Base-by-base conservation (phyloP, 1,284 basidiomycete species). In the Porogramme epimiltina region DNA sequence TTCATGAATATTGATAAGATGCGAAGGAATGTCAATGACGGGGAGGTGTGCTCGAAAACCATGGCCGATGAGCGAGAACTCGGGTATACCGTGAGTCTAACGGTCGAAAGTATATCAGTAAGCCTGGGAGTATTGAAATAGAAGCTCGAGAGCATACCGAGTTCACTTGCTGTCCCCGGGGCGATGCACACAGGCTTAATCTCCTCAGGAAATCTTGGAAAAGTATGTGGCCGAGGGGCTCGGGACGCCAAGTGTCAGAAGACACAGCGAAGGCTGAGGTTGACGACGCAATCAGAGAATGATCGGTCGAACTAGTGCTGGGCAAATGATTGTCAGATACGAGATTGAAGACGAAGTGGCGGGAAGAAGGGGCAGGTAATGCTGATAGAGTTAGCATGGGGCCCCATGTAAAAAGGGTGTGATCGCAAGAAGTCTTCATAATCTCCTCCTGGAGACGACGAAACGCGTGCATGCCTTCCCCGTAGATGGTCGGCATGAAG, bases 401-500 rank as follows among this genome's bases (percentile, higher is more conserved):
- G 11, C 47, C 47, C 47, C 47, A 48, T 10, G 28, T 38, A 6
- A 48, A 42, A 3, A 48, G 47, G 1, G 39, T 48, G 15, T 48
- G 38, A 25, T 48, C 47, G 6, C 39, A 39, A 16, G 15, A 36
- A 3, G 28, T 39, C 33, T 36, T 34, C n/a, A 48, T 39, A 4
- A 48, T 48, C 39, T 41, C 39, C 39, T 42, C 31, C 40, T 48
- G 47, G 13, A 48, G 31, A 9, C 39, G 18, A 8, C 40, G 15
- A 39, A 48, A 48, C 13, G 47, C 47, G 18, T 20, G 26, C 2
- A 11, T 26, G 5, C 47, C 47, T n/a, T 42, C 47, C 11, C 47
- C 47, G 22, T 48, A 48, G 10, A 42, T 42, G 15, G 47, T 20
- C 13, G 47, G 31, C 47, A 48, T 48, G 40, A 42, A 9, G 47